phyloP scores from a whole-genome alignment of 257 asterid species.

The Perilla frutescens region DNA sequence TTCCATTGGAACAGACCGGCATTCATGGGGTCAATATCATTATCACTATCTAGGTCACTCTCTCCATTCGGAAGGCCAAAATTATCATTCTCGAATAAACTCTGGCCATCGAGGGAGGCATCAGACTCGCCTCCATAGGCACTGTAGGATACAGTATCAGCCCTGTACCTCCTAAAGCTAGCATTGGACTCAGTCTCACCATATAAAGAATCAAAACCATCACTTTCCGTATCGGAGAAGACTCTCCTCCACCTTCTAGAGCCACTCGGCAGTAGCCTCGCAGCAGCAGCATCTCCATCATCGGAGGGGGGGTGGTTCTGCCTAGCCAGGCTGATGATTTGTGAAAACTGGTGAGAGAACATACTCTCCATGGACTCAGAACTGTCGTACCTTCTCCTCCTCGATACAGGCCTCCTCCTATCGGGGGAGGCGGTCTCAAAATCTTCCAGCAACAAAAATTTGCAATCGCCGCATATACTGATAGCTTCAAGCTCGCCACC shows the following conservation, averaged over 20 bases:
- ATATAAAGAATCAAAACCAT: conserved; percentile 69
- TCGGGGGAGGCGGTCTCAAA: conserved; percentile 59
- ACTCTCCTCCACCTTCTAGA: conserved; percentile 76
- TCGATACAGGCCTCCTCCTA: conserved; percentile 40
- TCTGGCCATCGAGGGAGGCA: conserved; percentile 70
- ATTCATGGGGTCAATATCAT: conserved; percentile 94
- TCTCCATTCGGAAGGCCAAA: conserved; percentile 51
- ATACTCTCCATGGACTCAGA: conserved; percentile 67
- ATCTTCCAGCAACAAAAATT: conserved; percentile 76
- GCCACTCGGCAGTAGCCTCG: conserved; percentile 52
- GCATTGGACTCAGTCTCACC: conserved; percentile 79
- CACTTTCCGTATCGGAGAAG: conserved; percentile 80
- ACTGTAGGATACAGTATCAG: conserved; percentile 63
- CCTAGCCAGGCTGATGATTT: conserved; percentile 57
- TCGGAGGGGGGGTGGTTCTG: conserved; percentile 51
- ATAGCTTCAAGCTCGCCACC: conserved; percentile 59
- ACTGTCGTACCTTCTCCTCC: conserved; percentile 58
- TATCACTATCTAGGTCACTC: conserved; percentile 70
- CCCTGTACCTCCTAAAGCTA: conserved; percentile 72
- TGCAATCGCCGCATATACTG: conserved; percentile 77
- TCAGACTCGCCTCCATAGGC: conserved; percentile 76
- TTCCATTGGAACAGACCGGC: conserved; percentile 78
- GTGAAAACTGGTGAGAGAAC: conserved; percentile 67
- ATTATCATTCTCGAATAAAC: conserved; percentile 59
- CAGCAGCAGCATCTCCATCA: conserved; percentile 53